phyloP scores from a whole-genome alignment of 306 rosid species.

The Prunus campanulata region DNA sequence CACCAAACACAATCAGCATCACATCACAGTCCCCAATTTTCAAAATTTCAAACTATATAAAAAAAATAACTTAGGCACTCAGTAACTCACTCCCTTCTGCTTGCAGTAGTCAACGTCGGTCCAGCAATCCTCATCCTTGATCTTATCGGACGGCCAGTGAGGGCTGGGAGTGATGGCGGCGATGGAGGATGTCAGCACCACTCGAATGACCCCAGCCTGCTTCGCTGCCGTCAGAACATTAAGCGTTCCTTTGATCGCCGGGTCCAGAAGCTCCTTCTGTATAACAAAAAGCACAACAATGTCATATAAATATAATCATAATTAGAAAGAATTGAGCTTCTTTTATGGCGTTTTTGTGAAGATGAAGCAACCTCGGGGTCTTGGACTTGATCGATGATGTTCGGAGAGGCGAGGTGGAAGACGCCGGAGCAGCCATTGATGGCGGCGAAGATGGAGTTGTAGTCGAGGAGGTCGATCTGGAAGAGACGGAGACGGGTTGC shows the following conservation, averaged over 20 bases:
- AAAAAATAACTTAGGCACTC: neutral
- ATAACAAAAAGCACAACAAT: neutral
- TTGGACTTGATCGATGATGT: conserved; percentile 56
- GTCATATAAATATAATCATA: neutral
- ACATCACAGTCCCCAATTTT: neutral
- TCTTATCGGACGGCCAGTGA: conserved; percentile 57
- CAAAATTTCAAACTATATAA: neutral
- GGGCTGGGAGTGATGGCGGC: conserved; percentile 74
- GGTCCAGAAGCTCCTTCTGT: conserved; percentile 63
- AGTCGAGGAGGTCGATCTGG: conserved; percentile 81
- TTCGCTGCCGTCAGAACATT: conserved; percentile 77
- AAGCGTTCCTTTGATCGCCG: conserved; percentile 79
- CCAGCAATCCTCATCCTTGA: conserved; percentile 74
- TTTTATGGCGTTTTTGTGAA: neutral
- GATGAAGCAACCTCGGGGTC: conserved; percentile 62
- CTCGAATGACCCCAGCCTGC: conserved; percentile 74
- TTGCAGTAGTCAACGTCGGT: conserved; percentile 77
- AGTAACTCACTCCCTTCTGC: conserved; percentile 53
- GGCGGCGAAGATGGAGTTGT: conserved; percentile 51
- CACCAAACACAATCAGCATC: conserved; percentile 9
- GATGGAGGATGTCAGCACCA: conserved; percentile 77
- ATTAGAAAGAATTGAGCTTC: neutral
- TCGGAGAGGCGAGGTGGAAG: conserved; percentile 90
- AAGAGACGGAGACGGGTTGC: conserved; percentile 60
- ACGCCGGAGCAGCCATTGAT: conserved; percentile 70